Evolutionary conservation across 1,284 basidiomycete species (phyloP).

Genomic region (Heterobasidion occidentale): DNA sequence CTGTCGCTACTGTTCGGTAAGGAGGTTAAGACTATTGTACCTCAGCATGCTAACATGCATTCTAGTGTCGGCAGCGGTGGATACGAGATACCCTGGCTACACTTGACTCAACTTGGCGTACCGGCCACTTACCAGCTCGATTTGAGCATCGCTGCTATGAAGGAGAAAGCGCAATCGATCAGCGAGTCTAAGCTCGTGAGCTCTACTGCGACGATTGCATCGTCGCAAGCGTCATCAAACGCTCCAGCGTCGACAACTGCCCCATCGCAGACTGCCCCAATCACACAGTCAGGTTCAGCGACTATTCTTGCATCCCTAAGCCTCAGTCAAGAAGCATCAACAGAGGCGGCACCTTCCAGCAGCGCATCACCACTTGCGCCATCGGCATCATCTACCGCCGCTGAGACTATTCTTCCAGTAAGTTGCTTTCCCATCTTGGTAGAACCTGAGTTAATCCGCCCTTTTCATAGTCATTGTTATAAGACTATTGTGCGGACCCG

Average conservation of each 20-base stretch:
- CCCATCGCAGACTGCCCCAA: not conserved
- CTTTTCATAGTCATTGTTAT: too few species aligned
- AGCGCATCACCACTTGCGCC: not conserved
- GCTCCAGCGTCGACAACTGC: not conserved
- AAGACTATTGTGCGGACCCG: too few species aligned
- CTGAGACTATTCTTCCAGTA: too few species aligned
- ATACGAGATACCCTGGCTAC: constrained; percentile 51
- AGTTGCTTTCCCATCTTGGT: too few species aligned
- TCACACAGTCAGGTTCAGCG: not conserved
- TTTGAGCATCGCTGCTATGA: not conserved
- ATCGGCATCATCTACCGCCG: not conserved
- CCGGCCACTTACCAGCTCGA: constrained; percentile 31
- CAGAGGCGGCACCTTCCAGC: not conserved
- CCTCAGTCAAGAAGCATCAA: not conserved
- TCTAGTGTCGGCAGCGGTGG: constrained; percentile 19
- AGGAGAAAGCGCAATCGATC: not conserved
- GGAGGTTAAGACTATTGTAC: not conserved
- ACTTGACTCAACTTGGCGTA: constrained; percentile 39
- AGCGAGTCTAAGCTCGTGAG: not conserved
- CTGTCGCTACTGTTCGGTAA: constrained; percentile 37
- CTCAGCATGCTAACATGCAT: not conserved
- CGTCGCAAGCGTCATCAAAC: not conserved
- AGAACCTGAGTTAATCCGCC: too few species aligned
- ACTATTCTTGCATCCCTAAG: not conserved
- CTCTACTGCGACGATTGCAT: not conserved